phyloP scores from a whole-genome alignment of 1,284 basidiomycete genomes.

The Fomitopsis pinicola region DNA sequence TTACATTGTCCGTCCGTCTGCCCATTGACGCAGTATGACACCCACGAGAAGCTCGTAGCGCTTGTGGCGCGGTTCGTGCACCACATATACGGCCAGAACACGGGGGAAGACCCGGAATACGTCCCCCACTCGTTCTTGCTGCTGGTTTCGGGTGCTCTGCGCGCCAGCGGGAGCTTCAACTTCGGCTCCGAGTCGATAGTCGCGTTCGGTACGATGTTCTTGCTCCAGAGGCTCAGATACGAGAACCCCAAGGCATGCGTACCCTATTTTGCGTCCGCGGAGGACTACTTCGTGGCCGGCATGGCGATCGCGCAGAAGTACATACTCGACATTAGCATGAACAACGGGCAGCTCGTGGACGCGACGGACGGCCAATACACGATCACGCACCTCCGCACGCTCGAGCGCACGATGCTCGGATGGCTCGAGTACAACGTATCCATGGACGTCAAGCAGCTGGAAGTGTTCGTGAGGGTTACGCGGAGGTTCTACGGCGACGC shows the following conservation, averaged over 20 bases:
- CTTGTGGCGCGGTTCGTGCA: not conserved
- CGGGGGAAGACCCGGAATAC: not conserved
- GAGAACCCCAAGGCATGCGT: no score
- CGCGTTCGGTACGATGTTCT: not conserved
- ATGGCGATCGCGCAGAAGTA: not conserved
- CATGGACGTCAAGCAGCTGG: not conserved
- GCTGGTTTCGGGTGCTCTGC: not conserved
- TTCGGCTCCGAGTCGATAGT: not conserved
- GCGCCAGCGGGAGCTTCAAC: not conserved
- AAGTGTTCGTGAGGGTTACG: not conserved
- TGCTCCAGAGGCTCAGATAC: not conserved
- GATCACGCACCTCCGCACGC: not conserved
- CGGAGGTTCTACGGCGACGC: not conserved
- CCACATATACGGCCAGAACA: not conserved
- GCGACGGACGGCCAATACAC: not conserved
- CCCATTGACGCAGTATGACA: not conserved
- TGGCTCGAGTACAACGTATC: not conserved
- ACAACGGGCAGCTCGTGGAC: not conserved
- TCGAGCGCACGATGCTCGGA: not conserved
- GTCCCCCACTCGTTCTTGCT: not conserved
- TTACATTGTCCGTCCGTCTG: not conserved
- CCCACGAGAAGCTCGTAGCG: not conserved
- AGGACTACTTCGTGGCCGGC: not conserved
- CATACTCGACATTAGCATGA: not conserved
- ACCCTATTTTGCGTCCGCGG: not conserved